Percentiles rank a stretch among this genome's conserved stretches.
Evolutionary conservation across 1,284 basidiomycete genomes (phyloP).

Genomic region (Agaricales sp.): DNA sequence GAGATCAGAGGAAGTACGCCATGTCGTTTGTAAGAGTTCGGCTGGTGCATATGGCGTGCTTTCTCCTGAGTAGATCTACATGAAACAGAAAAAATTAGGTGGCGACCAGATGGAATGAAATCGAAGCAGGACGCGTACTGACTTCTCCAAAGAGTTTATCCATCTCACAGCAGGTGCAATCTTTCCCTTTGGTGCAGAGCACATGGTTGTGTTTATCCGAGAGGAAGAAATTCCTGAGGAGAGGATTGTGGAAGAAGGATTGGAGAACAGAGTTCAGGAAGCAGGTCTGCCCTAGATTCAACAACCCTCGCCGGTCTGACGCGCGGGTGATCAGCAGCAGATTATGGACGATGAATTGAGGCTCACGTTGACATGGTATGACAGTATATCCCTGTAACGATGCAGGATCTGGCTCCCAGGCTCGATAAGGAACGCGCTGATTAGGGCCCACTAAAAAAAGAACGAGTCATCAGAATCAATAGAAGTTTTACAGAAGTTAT

Average conservation of each 20-base stretch:
- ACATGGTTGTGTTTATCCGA: conserved; percentile 74
- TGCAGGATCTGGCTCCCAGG: conserved; percentile 33
- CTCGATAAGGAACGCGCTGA: conserved; percentile 30
- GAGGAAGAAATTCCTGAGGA: conserved; percentile 86
- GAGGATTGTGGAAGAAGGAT: conserved; percentile 86
- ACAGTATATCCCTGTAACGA: conserved; percentile 23
- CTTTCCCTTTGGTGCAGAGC: conserved; percentile 56
- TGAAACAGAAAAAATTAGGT: conserved; percentile 3
- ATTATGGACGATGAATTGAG: conserved; percentile 4
- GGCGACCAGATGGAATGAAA: background rate
- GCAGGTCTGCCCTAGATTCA: conserved; percentile 93
- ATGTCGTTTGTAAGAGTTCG: conserved; percentile 78
- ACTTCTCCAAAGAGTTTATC: conserved; percentile 87
- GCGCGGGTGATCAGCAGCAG: conserved; percentile 8
- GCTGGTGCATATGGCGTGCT: conserved; percentile 73
- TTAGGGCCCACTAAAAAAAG: conserved; percentile 24
- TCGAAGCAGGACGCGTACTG: conserved; percentile 6
- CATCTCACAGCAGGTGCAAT: conserved; percentile 91
- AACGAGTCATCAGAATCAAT: conserved; percentile 2
- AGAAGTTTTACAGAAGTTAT: background rate
- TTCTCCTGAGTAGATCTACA: conserved; percentile 64
- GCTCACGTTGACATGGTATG: conserved; percentile 57
- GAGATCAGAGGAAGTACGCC: conserved; percentile 78
- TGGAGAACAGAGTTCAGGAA: conserved; percentile 93
- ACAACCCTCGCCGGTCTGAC: conserved; percentile 72